Evolutionary conservation across 176 grass and related monocot genomes (phyloP), one percentile per base, ranked within the genome.

Genomic region (Guadua angustifolia): DNA sequence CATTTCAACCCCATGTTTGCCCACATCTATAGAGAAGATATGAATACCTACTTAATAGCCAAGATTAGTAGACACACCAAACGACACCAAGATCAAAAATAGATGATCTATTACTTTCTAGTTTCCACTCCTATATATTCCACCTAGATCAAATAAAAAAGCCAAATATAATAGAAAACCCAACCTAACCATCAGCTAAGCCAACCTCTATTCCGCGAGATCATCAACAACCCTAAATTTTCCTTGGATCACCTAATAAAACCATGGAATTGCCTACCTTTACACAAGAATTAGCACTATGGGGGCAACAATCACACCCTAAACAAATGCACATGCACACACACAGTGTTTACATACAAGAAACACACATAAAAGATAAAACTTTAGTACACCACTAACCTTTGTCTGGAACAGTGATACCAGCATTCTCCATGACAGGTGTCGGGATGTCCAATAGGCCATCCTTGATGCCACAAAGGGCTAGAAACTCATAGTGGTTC

Each of bases 401-500:
- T 58, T 47, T 17, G 3, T 40, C 56, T 57, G 16, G 4, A 62
- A 53, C 16, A 22, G 29, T 1, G 19, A 35, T 14, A 38, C 19
- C 1, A 17, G 3, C 17, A 6, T 83, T 25, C 21, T 40, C 62
- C 47, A 25, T 12, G 60, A 21, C 32, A 21, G 46, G 5, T 0
- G 2, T 0, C 7, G 39, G 17, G 12, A 50, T 56, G 50, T 10
- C 43, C 4, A 10, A 22, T 9, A 19, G 25, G 51, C 19, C 18
- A n/a, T 49, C 19, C 32, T 55, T 25, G 19, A 24, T 39, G 33
- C 5, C 25, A 1, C 13, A 17, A 0, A 25, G 13, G 13, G n/a
- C 69, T 5, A 81, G 55, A 7, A 66, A 76, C 40, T 88, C 69
- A 11, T 33, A n/a, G 7, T 78, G 52, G n/a, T 40, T 35, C 15